phyloP scores from a whole-genome alignment of 2,329 filamentous ascomycete genomes.

The Aureobasidium subglaciale region DNA sequence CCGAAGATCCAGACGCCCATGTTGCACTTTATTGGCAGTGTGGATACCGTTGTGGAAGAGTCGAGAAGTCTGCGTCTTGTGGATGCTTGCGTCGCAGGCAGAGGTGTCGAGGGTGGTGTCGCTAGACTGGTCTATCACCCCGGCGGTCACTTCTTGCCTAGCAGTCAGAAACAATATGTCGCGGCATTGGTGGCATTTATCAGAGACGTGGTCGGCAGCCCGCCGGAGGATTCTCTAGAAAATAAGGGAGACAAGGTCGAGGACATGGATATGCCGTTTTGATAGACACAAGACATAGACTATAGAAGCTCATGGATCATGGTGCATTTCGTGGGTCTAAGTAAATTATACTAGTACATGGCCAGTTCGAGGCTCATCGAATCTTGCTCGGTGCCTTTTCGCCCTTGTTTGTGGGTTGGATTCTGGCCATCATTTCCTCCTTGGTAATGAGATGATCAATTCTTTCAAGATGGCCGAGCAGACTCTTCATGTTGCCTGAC shows the following conservation, averaged over 20 bases:
- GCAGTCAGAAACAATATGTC: constrained; percentile 68
- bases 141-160: constrained; percentile 83
- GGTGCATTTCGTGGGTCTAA: constrained; percentile 14
- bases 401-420: constrained; percentile 58
- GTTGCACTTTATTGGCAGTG: constrained; percentile 71
- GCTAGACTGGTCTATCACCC: constrained; percentile 62
- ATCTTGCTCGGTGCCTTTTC: constrained; percentile 36
- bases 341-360: constrained; percentile 10
- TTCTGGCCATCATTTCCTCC: constrained; percentile 99
- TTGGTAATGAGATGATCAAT: constrained; percentile 99
- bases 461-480: constrained; percentile 75
- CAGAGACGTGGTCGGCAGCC: constrained; percentile 42
- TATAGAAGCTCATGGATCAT: constrained; percentile 5
- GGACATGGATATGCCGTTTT: constrained; percentile 65
- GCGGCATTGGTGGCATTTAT: constrained; percentile 70
- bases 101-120: constrained; percentile 32
- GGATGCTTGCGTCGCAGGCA: constrained; percentile 51
- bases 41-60: constrained; percentile 88
- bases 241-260: constrained; percentile 51
- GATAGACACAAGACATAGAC: background rate
- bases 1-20: constrained; percentile 69
- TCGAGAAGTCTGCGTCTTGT: constrained; percentile 58
- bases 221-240: constrained; percentile 25
- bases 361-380: constrained; percentile 19
- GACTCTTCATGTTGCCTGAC: constrained; percentile 95